phyloP scores from a whole-genome alignment of 768 basidiomycete species.

The Xanthoconium purpureum region DNA sequence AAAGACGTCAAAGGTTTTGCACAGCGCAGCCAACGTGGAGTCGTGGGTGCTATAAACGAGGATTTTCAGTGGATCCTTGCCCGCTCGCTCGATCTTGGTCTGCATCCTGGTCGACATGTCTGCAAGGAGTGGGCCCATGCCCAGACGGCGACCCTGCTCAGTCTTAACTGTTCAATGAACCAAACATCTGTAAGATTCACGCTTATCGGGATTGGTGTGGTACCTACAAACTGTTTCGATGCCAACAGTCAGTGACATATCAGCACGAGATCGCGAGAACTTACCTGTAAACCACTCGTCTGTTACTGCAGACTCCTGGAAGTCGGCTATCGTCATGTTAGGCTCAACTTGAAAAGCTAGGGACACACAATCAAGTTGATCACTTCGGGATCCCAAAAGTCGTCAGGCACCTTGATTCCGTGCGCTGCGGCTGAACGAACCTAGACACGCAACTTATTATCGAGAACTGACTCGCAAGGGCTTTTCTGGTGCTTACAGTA shows the following conservation, averaged over 20 bases:
- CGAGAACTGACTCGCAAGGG: background rate
- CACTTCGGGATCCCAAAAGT: constrained; percentile 63
- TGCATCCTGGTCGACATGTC: constrained; percentile 66
- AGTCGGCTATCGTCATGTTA: background rate
- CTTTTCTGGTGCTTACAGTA: constrained; percentile 41
- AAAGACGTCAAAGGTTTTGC: constrained; percentile 65
- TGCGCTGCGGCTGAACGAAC: constrained; percentile 69
- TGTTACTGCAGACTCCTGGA: constrained; percentile 67
- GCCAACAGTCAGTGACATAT: constrained; percentile 1
- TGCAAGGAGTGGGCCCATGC: constrained; percentile 71
- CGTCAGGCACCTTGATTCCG: constrained; percentile 64
- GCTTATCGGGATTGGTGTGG: background rate
- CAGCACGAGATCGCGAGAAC: constrained; percentile 2
- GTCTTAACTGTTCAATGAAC: constrained; percentile 52
- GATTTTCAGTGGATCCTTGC: constrained; percentile 53
- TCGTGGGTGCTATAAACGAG: constrained; percentile 74
- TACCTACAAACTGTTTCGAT: constrained; percentile 23
- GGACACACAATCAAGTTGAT: constrained; percentile 54
- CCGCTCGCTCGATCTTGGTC: constrained; percentile 45
- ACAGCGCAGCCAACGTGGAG: constrained; percentile 62
- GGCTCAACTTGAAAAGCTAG: background rate
- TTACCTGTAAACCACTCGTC: constrained; percentile 75
- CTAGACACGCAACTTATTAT: constrained; percentile 31
- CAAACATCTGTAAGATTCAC: background rate
- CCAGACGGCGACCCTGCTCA: constrained; percentile 70